Percentiles rank a stretch among this genome's conserved stretches.
These are phyloP conservation scores for Gaertneriomyces sp. DNA, from an alignment of 192 early-diverging fungal species.

Conservation along the genomic window DNA sequence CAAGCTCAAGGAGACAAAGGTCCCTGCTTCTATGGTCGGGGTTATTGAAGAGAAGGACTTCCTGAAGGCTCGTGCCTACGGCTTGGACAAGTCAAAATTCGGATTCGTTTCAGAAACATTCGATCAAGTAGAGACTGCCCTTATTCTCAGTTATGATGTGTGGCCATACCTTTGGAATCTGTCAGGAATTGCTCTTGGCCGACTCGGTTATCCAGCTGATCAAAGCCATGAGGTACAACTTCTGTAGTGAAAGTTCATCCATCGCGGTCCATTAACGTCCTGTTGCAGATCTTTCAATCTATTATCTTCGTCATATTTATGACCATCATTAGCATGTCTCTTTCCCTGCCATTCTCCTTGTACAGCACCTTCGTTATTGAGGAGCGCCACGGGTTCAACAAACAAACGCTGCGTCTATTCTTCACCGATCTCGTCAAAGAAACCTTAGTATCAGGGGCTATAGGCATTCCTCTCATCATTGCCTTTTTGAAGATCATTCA, in stretches of 20 bases:
- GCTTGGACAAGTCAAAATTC: conserved; percentile 76
- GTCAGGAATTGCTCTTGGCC: conserved; percentile 51
- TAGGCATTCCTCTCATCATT: conserved; percentile 77
- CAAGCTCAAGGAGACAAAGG: conserved; percentile 58
- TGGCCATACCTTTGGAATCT: conserved; percentile 71
- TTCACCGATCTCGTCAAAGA: conserved; percentile 76
- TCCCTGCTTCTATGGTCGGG: conserved; percentile 65
- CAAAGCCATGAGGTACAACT: conserved; percentile 33
- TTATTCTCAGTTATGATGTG: conserved; percentile 65
- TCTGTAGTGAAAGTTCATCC: not conserved
- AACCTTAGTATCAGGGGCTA: conserved; percentile 59
- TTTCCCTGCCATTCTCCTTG: conserved; percentile 74
- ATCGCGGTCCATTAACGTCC: not conserved
- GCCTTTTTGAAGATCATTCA: conserved; percentile 79
- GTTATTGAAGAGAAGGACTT: conserved; percentile 77
- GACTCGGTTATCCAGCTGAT: conserved; percentile 53
- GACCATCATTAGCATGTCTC: conserved; percentile 55
- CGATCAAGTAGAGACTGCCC: conserved; percentile 62
- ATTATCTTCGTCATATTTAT: conserved; percentile 67
- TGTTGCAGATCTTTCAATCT: conserved; percentile 72
- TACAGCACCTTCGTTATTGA: conserved; percentile 96
- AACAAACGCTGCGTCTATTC: conserved; percentile 80
- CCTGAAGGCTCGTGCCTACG: conserved; percentile 77
- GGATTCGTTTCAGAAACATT: conserved; percentile 63
- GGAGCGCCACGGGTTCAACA: conserved; percentile 93